Evolutionary conservation across 768 basidiomycete genomes (phyloP), one percentile per base, ranked within the genome.

Genomic region (Panus rudis): DNA sequence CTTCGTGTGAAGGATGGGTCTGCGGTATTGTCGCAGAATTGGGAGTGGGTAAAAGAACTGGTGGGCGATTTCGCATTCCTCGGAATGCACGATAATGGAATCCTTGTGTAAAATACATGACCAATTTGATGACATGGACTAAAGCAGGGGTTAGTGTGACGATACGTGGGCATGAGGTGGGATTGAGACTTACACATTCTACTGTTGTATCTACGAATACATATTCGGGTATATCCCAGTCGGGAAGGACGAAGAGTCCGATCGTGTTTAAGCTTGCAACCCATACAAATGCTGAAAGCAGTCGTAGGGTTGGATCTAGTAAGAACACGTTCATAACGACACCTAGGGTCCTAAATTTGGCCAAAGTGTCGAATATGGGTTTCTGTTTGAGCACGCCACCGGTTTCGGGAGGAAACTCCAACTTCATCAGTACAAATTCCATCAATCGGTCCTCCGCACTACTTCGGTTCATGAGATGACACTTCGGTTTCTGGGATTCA

Each of bases 141-240:
- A 47, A 17, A 42, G 30, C 16, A n/a, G 22, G 34, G 28, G 37
- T 6, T 7, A 30, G 28, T 30, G n/a, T 30, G n/a, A 10, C 10
- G n/a, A 10, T n/a, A 10, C 28, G 28, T 10, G 10, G 28, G 28
- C 10, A 10, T 10, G 28, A 10, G 28, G n/a, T 10, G 28, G 28
- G n/a, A n/a, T 10, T 17, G n/a, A 6, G n/a, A 75, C 82, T 64
- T 54, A 85, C 84, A 54, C 81, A 84, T 64, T 78, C 72, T 12
- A 86, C 79, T 11, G 78, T 78, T 2, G 83, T 85, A 59, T 86
- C 82, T 37, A 86, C 70, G 49, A 82, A 85, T 2, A 83, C 75
- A 45, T 83, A 84, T 53, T 79, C 77, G 20, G 68, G 62, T 53
- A 75, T 71, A 17, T 71, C 68, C 82, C 84, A 85, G 52, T 84